Evolutionary conservation across 257 asterid species (phyloP), one percentile per base, ranked within the genome.

Genomic region (Fraxinus quadrangulata): DNA sequence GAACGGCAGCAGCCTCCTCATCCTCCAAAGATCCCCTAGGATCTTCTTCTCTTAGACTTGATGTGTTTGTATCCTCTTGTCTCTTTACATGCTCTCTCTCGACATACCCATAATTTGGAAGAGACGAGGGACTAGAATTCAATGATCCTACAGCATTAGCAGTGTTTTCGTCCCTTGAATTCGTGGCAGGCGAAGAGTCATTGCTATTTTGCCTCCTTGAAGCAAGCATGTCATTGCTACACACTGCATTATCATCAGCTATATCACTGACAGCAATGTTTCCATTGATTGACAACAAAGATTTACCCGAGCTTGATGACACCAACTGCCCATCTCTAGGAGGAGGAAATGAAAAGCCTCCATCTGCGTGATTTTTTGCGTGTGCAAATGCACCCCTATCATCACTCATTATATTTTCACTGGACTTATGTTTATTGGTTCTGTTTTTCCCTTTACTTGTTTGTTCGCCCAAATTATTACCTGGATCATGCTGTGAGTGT

Each of bases 1-100:
- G 98, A 65, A 95, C 99, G 71, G 94, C 98, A 83, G 89, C 89
- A 84, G 94, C 94, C 84, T 95, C 99, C 75, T 95, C 98, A 40
- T 95, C 99, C 87, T 95, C 99, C 80, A 92, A 66, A 65, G 84
- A 83, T n/a, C 83, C 77, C 85, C 78, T 92, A 77, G 88, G 88
- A 63, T 87, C 96, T 85, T 87, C 96, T 85, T 87, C 97, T 81
- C 89, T 82, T 65, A 79, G 84, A 65, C 78, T 88, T 31, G 84
- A 76, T 67, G 84, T 70, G 82, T 81, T 70, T 40, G 49, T 70
- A 84, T 84, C 86, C 77, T 83, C 87, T 83, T 91, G 91, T 85
- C 86, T 85, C 84, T 86, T 81, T 47, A 85, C 83, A 81, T 71
- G 87, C 77, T 83, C 88, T 67, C 85, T 85, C 72, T 89, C 96